Base-by-base conservation (phyloP, 2,329 filamentous ascomycete species). In the Penicillium sclerotiorum region DNA sequence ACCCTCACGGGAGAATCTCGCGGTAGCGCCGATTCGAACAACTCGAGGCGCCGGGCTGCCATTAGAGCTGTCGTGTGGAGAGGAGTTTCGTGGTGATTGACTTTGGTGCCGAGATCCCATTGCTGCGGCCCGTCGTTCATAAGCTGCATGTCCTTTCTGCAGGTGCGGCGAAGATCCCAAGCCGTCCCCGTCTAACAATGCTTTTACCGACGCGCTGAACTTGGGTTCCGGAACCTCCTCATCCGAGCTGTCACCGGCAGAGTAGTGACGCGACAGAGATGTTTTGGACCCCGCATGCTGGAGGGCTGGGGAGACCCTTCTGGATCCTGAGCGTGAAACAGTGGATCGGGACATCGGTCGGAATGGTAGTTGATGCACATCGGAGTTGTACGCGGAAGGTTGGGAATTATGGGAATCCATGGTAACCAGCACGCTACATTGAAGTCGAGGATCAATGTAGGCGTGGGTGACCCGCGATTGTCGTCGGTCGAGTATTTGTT, bases 161-260 rank as follows among this genome's bases (percentile, higher is more conserved):
- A 66, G 41, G 62, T 69, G 55, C 8, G 82, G 79, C 3, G 75
- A 80, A 42, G 82, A 83, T 20, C 71, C 60, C 38, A 73, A 64
- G 20, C 68, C 75, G 57, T 79, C 78, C 53, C 77, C 76, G 44
- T 78, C 79, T 45, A 96, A 79, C 13, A 96, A 78, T 17, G 90
- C 92, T 67, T 94, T 93, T 41, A 93, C 95, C 59, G 94, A 83
- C 62, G 92, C 91, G 68, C 91, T 96, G 68, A 96, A 88, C 75
- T 94, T 95, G 62, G 91, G 91, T 60, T 90, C 87, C 13, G 89
- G 88, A 22, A 95, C 89, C 72, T 96, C 93, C 64, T 96, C 93
- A 72, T 96, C 93, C 20, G 92, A 96, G 77, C 90, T 96, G 67
- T 96, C 92, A 61, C 89, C 86, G 59, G 86, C 69, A 1, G 76